Evolutionary conservation across 2,329 filamentous ascomycete species (phyloP), one percentile per base, ranked within the genome.

Genomic region (Colletotrichum navitas): DNA sequence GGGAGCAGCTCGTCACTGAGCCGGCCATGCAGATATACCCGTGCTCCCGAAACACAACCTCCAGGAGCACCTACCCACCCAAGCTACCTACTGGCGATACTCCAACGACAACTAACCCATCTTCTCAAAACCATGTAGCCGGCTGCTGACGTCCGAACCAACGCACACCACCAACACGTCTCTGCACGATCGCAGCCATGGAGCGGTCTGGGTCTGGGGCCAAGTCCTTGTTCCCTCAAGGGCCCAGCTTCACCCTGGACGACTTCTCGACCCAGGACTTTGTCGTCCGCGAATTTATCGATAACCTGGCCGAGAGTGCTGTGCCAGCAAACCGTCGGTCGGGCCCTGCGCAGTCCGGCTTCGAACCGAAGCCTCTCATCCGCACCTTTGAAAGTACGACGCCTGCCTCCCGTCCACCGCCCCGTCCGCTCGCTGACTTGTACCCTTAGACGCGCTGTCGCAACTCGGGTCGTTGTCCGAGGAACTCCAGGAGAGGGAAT

Each of bases 221-320:
- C 76, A 88, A 91, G 83, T 87, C 90, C 75, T 87, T 95, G 79
- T 95, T 93, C 79, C 92, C 92, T 68, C 90, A 90, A 81, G 93
- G 92, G 49, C 93, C 94, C 72, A 92, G 88, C 80, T 98, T 98
- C 84, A 94, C 91, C 12, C 87, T 98, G 73, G 94, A 97, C 55
- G 94, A 95, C 83, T 94, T 95, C 82, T 93, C 93, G 68, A 93
- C 87, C 80, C 93, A 93, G 77, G 96, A 98, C 83, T 99, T 98
- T 79, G 98, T 98, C 74, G 95, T 98, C 75, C 94, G 97, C 78
- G 96, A 99, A 84, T 99, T 99, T 80, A 92, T 99, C 77, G 97
- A 99, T 80, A 90, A 92, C 63, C 90, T 99, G 69, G 96, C 95
- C 62, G 95, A 98, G 74, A 93, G 87, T 76, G 93, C 94, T 29